Evolutionary conservation across 192 early-diverging fungal genomes (phyloP).

Genomic region (Coemansia pectinata): DNA sequence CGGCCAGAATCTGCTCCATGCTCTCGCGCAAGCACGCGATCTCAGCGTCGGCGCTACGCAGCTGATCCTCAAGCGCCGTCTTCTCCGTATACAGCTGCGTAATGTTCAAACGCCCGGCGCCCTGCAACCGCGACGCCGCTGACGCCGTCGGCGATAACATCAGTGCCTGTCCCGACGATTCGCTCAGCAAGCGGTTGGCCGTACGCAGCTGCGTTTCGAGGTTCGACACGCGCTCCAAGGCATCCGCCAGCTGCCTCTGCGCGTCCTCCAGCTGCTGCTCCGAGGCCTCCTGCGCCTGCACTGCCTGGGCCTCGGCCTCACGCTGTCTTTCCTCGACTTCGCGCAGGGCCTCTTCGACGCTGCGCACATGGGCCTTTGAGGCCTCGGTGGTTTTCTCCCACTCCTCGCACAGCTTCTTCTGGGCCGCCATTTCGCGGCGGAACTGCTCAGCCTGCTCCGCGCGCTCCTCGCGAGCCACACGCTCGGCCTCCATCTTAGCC

Average conservation of each 20-base stretch:
- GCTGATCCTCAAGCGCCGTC: conserved; percentile 56
- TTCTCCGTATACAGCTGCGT: conserved; percentile 67
- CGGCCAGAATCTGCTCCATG: conserved; percentile 61
- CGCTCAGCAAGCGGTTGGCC: conserved; percentile 33
- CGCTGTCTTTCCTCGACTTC: conserved; percentile 55
- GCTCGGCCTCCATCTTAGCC: conserved; percentile 55
- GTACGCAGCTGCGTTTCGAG: conserved; percentile 30
- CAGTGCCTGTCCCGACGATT: conserved; percentile 7
- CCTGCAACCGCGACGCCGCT: conserved; percentile 50
- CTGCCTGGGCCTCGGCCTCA: conserved; percentile 36
- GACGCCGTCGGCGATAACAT: conserved; percentile 60
- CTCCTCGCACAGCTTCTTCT: conserved; percentile 62
- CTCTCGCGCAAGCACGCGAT: conserved; percentile 54
- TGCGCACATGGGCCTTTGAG: conserved; percentile 56
- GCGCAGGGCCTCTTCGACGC: conserved; percentile 55
- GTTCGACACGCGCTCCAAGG: not conserved
- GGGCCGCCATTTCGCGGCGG: conserved; percentile 66
- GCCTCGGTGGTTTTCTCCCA: conserved; percentile 61
- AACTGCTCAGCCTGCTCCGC: conserved; percentile 64
- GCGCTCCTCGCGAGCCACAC: conserved; percentile 56
- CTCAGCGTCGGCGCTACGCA: conserved; percentile 53
- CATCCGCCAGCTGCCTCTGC: conserved; percentile 23
- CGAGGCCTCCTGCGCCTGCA: conserved; percentile 18
- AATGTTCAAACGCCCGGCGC: conserved; percentile 56
- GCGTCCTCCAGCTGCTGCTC: conserved; percentile 55